Percentiles rank a stretch among this genome's conserved stretches.
Conservation (phyloP, 2,329 filamentous ascomycete species). For the Hymenotorrendiella dingleyae region DNA sequence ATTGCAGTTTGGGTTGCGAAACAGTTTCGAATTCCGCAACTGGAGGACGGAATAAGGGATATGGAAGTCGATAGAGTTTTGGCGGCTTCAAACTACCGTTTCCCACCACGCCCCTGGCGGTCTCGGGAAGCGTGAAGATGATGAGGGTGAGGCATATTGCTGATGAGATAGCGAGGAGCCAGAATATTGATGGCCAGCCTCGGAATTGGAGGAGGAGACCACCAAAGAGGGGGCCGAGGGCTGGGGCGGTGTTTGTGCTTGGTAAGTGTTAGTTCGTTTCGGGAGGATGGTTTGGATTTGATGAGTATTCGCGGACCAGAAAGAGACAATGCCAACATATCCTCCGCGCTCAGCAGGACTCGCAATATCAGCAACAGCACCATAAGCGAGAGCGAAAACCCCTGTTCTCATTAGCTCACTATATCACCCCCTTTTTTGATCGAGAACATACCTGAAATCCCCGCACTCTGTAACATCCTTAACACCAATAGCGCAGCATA, state of each 20-base stretch:
- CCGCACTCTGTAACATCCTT: not conserved
- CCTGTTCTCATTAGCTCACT: too few species aligned
- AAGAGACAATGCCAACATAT: constrained; percentile 50
- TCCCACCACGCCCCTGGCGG: constrained; percentile 21
- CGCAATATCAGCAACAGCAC: constrained; percentile 56
- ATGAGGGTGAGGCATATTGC: constrained; percentile 37
- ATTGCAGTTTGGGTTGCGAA: too few species aligned
- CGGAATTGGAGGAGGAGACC: constrained; percentile 40
- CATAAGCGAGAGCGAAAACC: too few species aligned
- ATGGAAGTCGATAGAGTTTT: too few species aligned
- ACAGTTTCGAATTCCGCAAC: too few species aligned
- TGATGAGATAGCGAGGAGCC: constrained; percentile 40
- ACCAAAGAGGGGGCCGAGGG: constrained; percentile 39
- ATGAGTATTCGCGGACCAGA: too few species aligned
- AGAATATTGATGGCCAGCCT: constrained; percentile 48
- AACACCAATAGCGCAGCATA: too few species aligned
- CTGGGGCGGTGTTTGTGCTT: constrained; percentile 5
- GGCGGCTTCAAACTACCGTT: too few species aligned
- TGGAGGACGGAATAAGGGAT: too few species aligned
- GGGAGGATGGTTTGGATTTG: too few species aligned
- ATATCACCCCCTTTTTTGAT: too few species aligned
- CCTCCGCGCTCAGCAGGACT: constrained; percentile 53
- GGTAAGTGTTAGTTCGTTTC: too few species aligned
- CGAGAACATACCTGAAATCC: not conserved
- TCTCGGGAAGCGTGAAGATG: constrained; percentile 44